These are phyloP conservation scores for Yarrowia deformans DNA, from an alignment of 805 yeast species.

Conservation along the genomic window DNA sequence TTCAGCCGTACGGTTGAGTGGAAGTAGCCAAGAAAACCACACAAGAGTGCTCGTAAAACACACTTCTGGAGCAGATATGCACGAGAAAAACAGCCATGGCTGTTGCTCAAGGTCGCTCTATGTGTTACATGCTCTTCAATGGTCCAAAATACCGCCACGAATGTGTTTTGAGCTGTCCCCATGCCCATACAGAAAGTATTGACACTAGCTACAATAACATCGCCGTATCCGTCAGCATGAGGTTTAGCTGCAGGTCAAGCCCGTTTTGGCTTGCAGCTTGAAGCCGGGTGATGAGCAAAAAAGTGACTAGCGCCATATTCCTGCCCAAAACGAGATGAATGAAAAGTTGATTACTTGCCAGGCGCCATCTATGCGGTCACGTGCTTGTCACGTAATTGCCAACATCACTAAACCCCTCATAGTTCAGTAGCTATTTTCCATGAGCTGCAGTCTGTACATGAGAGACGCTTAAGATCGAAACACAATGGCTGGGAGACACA, in stretches of 20 bases:
- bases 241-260: neutral
- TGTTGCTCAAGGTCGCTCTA: neutral
- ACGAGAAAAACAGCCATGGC: neutral
- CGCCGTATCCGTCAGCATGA: neutral
- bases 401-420: no score
- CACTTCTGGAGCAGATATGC: neutral
- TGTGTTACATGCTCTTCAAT: no score
- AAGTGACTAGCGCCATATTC: neutral
- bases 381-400: neutral
- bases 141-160: no score
- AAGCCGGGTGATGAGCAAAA: neutral
- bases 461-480: neutral
- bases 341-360: neutral
- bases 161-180: no score
- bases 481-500: slow-evolving; percentile 3
- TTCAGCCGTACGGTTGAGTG: slow-evolving; percentile 17
- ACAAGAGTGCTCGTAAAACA: neutral
- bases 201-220: no score
- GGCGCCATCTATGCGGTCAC: neutral
- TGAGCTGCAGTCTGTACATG: neutral
- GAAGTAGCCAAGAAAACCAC: neutral
- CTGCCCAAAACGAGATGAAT: neutral
- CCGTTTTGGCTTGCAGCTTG: neutral
- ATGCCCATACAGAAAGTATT: no score
- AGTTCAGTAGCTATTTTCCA: no score